These are phyloP conservation scores for Trapa bicornis DNA, from an alignment of 345 rosid genomes.

Conservation along the genomic window DNA sequence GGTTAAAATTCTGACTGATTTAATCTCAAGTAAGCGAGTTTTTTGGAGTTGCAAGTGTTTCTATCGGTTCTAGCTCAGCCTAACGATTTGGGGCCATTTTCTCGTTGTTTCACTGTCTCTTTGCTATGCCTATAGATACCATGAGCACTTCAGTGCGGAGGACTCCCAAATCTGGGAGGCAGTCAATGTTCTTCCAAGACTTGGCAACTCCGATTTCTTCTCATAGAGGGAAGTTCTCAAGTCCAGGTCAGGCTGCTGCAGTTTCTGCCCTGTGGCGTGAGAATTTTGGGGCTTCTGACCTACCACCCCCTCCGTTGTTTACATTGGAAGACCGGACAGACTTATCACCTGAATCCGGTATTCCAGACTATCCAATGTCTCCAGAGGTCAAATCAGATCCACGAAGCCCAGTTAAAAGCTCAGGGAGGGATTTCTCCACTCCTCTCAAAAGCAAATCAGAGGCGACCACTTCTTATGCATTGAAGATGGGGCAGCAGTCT, in stretches of 20 bases:
- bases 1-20: neutral
- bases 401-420: conserved; percentile 38
- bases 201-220: conserved; percentile 77
- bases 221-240: conserved; percentile 65
- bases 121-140: conserved; percentile 1
- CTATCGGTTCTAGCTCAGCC: neutral
- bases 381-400: conserved; percentile 58
- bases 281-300: conserved; percentile 69
- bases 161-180: conserved; percentile 80
- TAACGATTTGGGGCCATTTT: neutral
- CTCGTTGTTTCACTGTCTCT: neutral
- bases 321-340: conserved; percentile 83
- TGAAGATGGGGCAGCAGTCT: conserved; percentile 44
- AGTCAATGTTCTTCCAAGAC: conserved; percentile 74
- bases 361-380: conserved; percentile 56
- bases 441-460: conserved; percentile 46
- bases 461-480: conserved; percentile 49
- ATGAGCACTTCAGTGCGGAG: conserved; percentile 52
- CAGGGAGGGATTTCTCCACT: conserved; percentile 43
- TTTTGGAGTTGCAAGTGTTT: neutral
- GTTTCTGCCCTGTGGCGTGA: conserved; percentile 99
- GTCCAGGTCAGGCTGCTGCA: conserved; percentile 76
- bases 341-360: conserved; percentile 83
- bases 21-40: neutral
- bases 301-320: conserved; percentile 91